Base-by-base conservation (phyloP, 148 eudicot genomes). In the Fagopyrum esculentum region DNA sequence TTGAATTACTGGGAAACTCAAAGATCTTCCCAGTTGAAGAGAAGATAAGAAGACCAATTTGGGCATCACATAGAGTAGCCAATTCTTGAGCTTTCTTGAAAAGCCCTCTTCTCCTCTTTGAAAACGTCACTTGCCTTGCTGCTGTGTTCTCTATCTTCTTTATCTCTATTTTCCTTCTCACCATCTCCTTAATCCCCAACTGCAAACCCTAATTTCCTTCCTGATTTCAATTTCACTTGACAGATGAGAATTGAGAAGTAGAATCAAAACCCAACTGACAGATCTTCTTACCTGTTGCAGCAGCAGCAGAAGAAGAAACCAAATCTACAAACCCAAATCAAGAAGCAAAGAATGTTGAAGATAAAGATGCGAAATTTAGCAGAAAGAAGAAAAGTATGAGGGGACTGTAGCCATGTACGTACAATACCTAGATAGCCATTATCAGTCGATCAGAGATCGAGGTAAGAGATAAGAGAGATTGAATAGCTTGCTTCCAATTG, bases 71-170 rank as follows among this genome's bases (percentile, higher is more conserved):
- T 2, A 84, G 84, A 61, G 82, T 79, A 11, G 82, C 71, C 19
- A 84, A 83, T 60, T 84, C 86, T 45, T 74, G 78, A 30, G 86
- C 84, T 72, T 84, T 84, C 82, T 84, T 84, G 17, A 84, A 74
- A 8, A 84, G 76, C 17, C 84, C 86, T 81, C 84, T 84, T 74
- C 86, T 78, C 59, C 86, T 76, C 83, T 83, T 83, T 13, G 86
- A 83, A 64, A 83, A 83, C 2, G 82, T 84, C 9, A 84, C 86
- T 77, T 84, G 86, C 29, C 86, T 79, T 5, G 84, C 86, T 0
- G 82, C 81, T 19, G 73, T 49, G 75, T 81, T 81, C 10, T 84
- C 86, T 3, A 84, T 84, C 82, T 79, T 84, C 84, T 84, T 84
- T 77, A 84, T 84, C 76, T 78, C 74, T 4, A 84, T 84, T 70